phyloP scores from a whole-genome alignment of 768 basidiomycete species.

The Collybia mongolica region DNA sequence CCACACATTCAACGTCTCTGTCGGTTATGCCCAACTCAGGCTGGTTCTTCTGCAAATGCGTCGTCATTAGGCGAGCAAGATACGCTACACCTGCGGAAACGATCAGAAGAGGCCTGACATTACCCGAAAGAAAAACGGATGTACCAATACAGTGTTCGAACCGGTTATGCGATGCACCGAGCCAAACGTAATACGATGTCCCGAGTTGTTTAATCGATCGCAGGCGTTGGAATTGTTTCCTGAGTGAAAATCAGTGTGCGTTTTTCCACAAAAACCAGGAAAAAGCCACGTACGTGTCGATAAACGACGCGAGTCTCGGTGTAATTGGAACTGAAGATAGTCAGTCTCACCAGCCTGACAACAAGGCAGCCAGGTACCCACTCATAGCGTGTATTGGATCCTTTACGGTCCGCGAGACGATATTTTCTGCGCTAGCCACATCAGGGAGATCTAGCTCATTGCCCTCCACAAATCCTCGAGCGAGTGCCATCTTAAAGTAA shows the following conservation, averaged over 20 bases:
- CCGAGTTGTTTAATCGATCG: slow-evolving; percentile 81
- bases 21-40: slow-evolving; percentile 63
- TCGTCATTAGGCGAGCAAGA: slow-evolving; percentile 64
- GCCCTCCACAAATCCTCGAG: too few species aligned
- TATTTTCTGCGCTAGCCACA: too few species aligned
- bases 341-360: slow-evolving; percentile 7
- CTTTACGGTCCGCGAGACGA: slow-evolving; percentile 4
- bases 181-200: slow-evolving; percentile 73
- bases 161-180: slow-evolving; percentile 75
- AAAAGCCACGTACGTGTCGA: slow-evolving; percentile 64
- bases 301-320: slow-evolving; percentile 38
- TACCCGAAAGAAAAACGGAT: slow-evolving; percentile 10
- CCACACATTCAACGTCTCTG: slow-evolving; percentile 74
- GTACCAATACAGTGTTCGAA: slow-evolving; percentile 85
- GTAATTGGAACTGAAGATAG: slow-evolving; percentile 35
- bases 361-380: slow-evolving; percentile 17
- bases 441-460: too few species aligned
- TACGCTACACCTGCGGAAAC: slow-evolving; percentile 64
- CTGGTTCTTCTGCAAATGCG: slow-evolving; percentile 56
- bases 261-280: neutral
- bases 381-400: slow-evolving; percentile 38
- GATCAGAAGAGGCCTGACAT: neutral
- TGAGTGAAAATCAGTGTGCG: slow-evolving; percentile 22
- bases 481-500: too few species aligned
- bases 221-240: slow-evolving; percentile 75